Evolutionary conservation across 164 flowering plant species (phyloP), one percentile per base, ranked within the genome.

Genomic region (Liquidambar formosana): DNA sequence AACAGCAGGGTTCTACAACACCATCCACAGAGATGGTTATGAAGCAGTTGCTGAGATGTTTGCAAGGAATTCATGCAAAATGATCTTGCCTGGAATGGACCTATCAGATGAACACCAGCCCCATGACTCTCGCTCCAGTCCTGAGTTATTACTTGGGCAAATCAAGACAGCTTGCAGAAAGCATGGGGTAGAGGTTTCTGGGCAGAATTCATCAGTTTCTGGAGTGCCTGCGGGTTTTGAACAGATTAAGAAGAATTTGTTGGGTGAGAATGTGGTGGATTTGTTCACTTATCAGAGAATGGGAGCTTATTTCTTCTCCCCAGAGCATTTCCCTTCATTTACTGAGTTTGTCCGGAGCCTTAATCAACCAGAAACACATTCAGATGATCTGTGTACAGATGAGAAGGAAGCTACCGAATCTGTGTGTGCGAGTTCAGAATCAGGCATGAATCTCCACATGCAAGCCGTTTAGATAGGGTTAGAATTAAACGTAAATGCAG

Each of bases 301-400:
- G 97, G 97, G 99, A 22, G 94, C 95, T 5, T 68, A 82, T 59
- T 94, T 94, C 84, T 94, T 94, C 81, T 92, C 99, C 1, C 97
- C 99, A 0, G 87, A 88, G 58, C 91, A 92, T 69, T 92, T 88
- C 25, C 94, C 91, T 44, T 52, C 75, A 13, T 94, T 94, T 75
- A 76, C 94, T 0, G 69, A 73, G 67, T 84, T 94, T 27, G 85
- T 86, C 8, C 76, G 92, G 66, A 77, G 73, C 52, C 72, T 92
- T 10, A 70, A 78, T 69, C 79, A 82, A 61, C 80, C 63, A 10
- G 85, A 72, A 41, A 8, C 76, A 77, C 78, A 73, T 56, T 63
- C 76, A 0, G 97, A 92, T 63, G 94, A 92, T 74, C 65, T 88
- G 61, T 84, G 88, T 0, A 43, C 3, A 8, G 71, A 60, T 5